These are phyloP conservation scores for Erodium trifolium DNA, from an alignment of 441 rosid genomes.

Conservation along the genomic window DNA sequence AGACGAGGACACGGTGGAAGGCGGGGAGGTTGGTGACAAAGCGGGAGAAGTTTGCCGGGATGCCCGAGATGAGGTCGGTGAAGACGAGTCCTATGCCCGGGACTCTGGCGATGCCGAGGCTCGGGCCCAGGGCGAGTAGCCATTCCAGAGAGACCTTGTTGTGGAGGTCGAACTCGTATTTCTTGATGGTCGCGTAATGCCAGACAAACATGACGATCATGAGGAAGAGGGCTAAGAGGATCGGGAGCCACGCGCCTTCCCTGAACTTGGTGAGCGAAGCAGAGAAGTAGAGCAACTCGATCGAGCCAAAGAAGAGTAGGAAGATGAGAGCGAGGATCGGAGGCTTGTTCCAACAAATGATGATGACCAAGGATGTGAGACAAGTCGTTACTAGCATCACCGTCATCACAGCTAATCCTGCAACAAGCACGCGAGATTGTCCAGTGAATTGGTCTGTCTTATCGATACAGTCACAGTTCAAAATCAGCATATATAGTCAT, in stretches of 20 bases:
- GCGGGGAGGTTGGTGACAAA: conserved; percentile 99
- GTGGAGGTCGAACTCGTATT: conserved; percentile 78
- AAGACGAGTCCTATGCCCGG: conserved; percentile 89
- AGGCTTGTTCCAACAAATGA: conserved; percentile 88
- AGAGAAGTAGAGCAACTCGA: conserved; percentile 89
- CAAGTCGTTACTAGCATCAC: conserved; percentile 98
- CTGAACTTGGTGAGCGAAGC: conserved; percentile 86
- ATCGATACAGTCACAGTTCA: too few species aligned
- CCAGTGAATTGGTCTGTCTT: not conserved
- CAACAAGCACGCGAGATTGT: conserved; percentile 13
- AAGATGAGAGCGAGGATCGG: conserved; percentile 62
- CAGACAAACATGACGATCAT: conserved; percentile 86
- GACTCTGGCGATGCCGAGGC: conserved; percentile 82
- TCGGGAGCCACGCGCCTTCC: conserved; percentile 98
- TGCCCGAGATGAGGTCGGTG: conserved; percentile 80
- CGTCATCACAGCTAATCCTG: conserved; percentile 95
- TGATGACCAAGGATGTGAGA: conserved; percentile 72
- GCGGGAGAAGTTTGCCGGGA: conserved; percentile 90
- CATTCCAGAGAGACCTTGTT: conserved; percentile 92
- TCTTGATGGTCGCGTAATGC: conserved; percentile 88
- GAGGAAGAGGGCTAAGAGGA: conserved; percentile 72
- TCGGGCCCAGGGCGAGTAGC: conserved; percentile 89
- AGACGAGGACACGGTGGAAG: conserved; percentile 76
- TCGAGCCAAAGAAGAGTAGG: conserved; percentile 70
- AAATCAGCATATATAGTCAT: too few species aligned